Evolutionary conservation across 148 eudicot genomes (phyloP).

Genomic region (Chenopodium album): DNA sequence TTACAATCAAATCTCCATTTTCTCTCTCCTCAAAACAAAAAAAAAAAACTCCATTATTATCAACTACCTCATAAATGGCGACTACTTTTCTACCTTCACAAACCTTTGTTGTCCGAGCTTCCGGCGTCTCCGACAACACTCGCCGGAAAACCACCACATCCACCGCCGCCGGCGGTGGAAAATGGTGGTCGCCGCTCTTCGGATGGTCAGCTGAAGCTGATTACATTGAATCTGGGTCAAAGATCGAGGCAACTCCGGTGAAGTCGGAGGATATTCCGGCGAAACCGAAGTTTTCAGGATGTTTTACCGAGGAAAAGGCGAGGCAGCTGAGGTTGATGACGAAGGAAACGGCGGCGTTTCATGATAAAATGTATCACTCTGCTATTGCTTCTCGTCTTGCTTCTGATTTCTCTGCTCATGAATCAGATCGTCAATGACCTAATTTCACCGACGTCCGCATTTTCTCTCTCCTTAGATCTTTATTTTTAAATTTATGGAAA

Average conservation of each 20-base stretch:
- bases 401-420: conserved; percentile 38
- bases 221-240: conserved; percentile 39
- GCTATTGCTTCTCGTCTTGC: conserved; percentile 83
- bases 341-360: conserved; percentile 46
- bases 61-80: conserved; percentile 37
- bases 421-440: neutral
- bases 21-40: conserved; percentile 1
- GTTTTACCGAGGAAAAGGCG: conserved; percentile 79
- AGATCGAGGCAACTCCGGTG: neutral
- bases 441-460: neutral
- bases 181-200: conserved; percentile 76
- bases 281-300: conserved; percentile 41
- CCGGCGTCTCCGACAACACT: conserved; percentile 25
- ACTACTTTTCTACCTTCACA: conserved; percentile 40
- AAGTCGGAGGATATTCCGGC: neutral
- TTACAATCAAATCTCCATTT: neutral
- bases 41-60: neutral
- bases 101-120: conserved; percentile 27
- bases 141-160: conserved; percentile 30
- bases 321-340: conserved; percentile 60
- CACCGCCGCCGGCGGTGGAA: conserved; percentile 3
- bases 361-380: conserved; percentile 80
- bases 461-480: neutral
- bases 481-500: neutral
- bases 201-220: conserved; percentile 65